Base-by-base conservation (phyloP, 192 early-diverging fungal species). In the Phlyctochytrium bullatum region DNA sequence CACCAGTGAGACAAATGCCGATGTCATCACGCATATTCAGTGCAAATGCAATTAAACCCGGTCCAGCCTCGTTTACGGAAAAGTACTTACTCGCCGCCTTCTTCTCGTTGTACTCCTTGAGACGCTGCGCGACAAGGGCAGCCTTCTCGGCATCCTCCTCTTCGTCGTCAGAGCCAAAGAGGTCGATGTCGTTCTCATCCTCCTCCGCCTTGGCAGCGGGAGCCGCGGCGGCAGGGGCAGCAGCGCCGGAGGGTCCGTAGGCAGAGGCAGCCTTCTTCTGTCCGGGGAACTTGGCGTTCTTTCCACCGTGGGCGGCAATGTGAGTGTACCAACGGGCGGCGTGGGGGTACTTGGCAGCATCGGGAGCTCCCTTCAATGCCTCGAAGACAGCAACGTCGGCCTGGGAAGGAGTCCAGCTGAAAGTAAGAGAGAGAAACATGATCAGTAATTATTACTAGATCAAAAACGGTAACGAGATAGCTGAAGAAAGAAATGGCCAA, bases 291-390 rank as follows among this genome's bases (percentile, higher is more conserved):
- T 75, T 82, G 64, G 53, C 66, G 32, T 25, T 30, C 65, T 79
- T 61, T 34, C 47, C 76, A 6, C 62, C 75, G 33, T 59, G 73
- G 35, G 84, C 69, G 50, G 82, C 80, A 71, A 98, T 91, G 88
- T 98, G 93, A 77, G 87, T 88, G 88, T 94, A 95, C 95, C 95
- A 98, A 81, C 95, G 90, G 69, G 91, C 88, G 65, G 89, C 88
- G 77, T 98, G 90, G 65, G 93, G 93, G 82, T 84, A 93, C 63
- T 83, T 80, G 65, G 62, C 73, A 68, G 88, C 86, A 58, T 87
- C 82, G 69, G 93, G 92, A 64, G 87, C 90, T 57, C 78, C 85
- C 50, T 83, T 67, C 62, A 94, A 73, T 32, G 86, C 84, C 68
- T 90, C 86, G 79, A 92, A 95, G 76, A 98, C 88, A 67, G 90